phyloP scores from a whole-genome alignment of 257 asterid species.

The Misopates orontium region DNA sequence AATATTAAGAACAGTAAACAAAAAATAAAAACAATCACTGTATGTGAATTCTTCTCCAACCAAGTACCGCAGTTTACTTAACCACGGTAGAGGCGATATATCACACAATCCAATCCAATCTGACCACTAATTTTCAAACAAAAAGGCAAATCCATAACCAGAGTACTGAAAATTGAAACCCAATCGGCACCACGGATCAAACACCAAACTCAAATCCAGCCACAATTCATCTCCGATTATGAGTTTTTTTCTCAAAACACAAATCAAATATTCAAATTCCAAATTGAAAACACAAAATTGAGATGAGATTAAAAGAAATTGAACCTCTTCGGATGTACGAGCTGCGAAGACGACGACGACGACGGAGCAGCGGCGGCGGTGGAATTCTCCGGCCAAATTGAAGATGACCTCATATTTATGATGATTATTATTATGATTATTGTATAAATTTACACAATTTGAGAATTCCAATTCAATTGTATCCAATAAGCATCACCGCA shows the following conservation, averaged over 20 bases:
- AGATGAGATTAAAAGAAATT: constrained; percentile 20
- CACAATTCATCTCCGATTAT: constrained; percentile 24
- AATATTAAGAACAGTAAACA: constrained; percentile 3
- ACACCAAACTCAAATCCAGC: neutral
- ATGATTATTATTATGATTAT: neutral
- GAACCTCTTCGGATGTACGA: constrained; percentile 50
- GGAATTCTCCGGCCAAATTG: neutral
- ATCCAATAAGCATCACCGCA: neutral
- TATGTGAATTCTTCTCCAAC: constrained; percentile 11
- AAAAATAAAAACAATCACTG: neutral
- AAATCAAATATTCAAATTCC: constrained; percentile 25
- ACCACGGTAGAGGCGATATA: constrained; percentile 3
- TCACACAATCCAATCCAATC: constrained; percentile 14
- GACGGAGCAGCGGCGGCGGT: constrained; percentile 30
- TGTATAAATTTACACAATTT: too few relatives aligned
- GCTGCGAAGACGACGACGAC: constrained; percentile 45
- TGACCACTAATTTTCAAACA: neutral
- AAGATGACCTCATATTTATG: neutral
- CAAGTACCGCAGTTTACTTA: neutral
- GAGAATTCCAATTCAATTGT: neutral
- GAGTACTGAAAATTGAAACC: constrained; percentile 27
- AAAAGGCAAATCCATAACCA: constrained; percentile 4
- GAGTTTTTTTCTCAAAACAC: neutral
- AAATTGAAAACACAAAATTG: constrained; percentile 40
- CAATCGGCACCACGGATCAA: constrained; percentile 26